These are phyloP conservation scores for Malus fusca DNA, from an alignment of 306 rosid species.

Conservation along the genomic window DNA sequence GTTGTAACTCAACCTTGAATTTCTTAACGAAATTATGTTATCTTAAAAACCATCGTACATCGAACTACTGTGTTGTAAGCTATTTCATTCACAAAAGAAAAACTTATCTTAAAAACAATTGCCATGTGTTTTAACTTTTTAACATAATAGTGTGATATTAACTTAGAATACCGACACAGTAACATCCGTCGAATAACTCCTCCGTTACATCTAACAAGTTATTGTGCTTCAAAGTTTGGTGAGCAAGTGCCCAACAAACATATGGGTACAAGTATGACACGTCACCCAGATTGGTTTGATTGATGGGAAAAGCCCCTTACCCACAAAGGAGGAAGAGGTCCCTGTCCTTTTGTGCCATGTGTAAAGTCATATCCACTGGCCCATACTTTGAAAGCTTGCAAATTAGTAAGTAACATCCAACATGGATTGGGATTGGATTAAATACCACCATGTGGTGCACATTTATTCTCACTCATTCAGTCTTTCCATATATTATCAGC, in stretches of 20 bases:
- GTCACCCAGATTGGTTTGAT: slow-evolving; percentile 19
- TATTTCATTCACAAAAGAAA: too few species aligned
- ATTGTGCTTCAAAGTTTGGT: background rate
- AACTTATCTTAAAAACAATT: too few species aligned
- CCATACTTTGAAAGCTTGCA: slow-evolving; percentile 25
- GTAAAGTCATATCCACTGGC: slow-evolving; percentile 44
- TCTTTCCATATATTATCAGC: too few species aligned
- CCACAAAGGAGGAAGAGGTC: slow-evolving; percentile 7
- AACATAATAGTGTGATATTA: too few species aligned
- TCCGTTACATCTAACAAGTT: background rate
- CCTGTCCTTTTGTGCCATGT: slow-evolving; percentile 18
- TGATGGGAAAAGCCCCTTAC: slow-evolving; percentile 8
- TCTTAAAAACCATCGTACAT: too few species aligned
- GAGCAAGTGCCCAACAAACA: background rate
- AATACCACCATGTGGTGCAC: slow-evolving; percentile 33
- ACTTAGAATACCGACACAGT: too few species aligned
- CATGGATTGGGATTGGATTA: slow-evolving; percentile 30
- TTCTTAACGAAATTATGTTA: background rate
- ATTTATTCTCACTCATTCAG: slow-evolving; percentile 2
- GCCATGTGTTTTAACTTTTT: too few species aligned
- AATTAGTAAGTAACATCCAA: slow-evolving; percentile 10
- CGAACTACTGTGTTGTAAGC: background rate
- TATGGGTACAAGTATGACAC: slow-evolving; percentile 35
- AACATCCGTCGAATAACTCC: too few species aligned
- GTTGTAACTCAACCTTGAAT: background rate